Base-by-base conservation (phyloP, 2,329 filamentous ascomycete genomes). In the Chaetomium globosum region DNA sequence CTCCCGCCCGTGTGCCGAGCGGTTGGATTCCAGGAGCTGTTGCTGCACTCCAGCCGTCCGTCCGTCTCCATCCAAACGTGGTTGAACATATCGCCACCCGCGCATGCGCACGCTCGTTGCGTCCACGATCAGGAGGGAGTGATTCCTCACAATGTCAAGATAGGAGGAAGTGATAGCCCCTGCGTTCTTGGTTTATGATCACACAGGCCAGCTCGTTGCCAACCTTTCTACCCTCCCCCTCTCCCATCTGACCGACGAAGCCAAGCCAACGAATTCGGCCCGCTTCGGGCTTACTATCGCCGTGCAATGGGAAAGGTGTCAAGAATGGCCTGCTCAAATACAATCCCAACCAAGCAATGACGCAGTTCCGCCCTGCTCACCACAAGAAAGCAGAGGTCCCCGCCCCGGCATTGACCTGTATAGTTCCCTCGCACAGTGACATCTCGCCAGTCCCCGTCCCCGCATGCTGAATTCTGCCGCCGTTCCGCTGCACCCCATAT, bases 401-500 rank as follows among this genome's bases (percentile, higher is more conserved):
- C 12, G n/a, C 21, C 12, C 23, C 64, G 64, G 64, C 64, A 65
- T 65, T 63, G 49, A 62, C 53, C 55, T 59, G n/a, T 48, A 56
- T 57, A 65, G 56, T 65, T 58, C 13, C 31, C 51, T 54, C 26
- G 56, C 6, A 52, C 30, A 30, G 21, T 16, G 30, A 48, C 39
- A 59, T 39, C 64, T 43, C 64, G 52, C 43, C 58, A 39, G 28
- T 31, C 33, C 23, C 49, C 49, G 26, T 54, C 51, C 59, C 59
- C 59, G 61, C 61, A 61, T 36, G 52, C 33, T 21, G 43, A 57
- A 63, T 66, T 63, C 64, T 66, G 26, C 59, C 59, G 53, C 36
- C 26, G 31, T 54, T 26, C 49, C 49, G 49, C 59, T 53, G 49
- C 49, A 54, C 26, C 49, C 54, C 51, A 30, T 39, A n/a, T n/a